Base-by-base conservation (phyloP, 2,329 filamentous ascomycete species). In the Cryphonectria naterciae region DNA sequence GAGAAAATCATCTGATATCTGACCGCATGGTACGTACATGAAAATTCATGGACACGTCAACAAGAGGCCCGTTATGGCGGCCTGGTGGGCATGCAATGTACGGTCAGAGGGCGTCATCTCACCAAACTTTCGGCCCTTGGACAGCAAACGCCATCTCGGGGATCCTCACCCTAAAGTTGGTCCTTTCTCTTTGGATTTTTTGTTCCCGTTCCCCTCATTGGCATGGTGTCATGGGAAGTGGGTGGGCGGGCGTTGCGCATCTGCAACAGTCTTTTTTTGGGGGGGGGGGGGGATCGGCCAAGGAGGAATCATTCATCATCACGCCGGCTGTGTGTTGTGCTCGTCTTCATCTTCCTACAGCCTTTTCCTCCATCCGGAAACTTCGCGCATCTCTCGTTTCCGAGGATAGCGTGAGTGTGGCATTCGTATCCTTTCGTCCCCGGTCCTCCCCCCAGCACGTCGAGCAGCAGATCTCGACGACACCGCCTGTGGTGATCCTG, bases 11-110 rank as follows among this genome's bases (percentile, higher is more conserved):
- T 70, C 65, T 70, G 68, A 67, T 72, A 68, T 72, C 71, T 70
- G 71, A 70, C 68, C 70, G 71, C 71, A 72, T 72, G n/a, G 65
- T 65, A 67, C 68, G 61, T 70, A 70, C 68, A 70, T 70, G 65
- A 70, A 67, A 66, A 70, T 28, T n/a, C 69, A 62, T 52, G 69
- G 65, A 73, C 71, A 73, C 71, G 71, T 73, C 71, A 73, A 73
- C 71, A 43, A 52, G 69, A 39, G 71, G 71, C 71, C 71, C 66
- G 66, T 73, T 73, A 65, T 73, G 46, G 69, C 70, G 71, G 68
- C 71, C 71, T 60, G 61, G 62, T 68, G 68, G 64, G 49, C 46
- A 49, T 49, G 46, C 46, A 49, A 39, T 56, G 66, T 71, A 65
- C 58, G 25, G 68, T 46, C 68, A 58, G 70, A 63, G 64, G 62